Evolutionary conservation across 768 basidiomycete genomes (phyloP), one percentile per base, ranked within the genome.

Genomic region (Macrolepiota albuminosa): DNA sequence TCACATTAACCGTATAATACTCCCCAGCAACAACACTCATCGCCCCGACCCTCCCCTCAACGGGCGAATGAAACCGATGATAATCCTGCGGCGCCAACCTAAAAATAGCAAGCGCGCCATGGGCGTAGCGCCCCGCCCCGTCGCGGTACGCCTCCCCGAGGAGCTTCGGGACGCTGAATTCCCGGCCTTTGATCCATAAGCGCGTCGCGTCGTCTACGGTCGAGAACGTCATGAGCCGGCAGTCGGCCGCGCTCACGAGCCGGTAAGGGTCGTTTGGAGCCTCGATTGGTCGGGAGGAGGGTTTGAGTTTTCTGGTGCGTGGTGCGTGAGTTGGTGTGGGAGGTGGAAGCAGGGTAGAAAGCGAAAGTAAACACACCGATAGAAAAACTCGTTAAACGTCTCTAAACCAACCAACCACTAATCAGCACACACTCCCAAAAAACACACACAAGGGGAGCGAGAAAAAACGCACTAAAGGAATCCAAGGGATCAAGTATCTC

Each of bases 171-270:
- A 98, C 80, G 1, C 86, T 88, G 69, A 99, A 98, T 66, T 97
- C 95, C 46, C 94, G 86, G 3, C 96, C 96, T 69, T 98, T 98
- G 75, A 98, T 96, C 96, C 96, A 99, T 0, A 99, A 75, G 26
- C 81, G 78, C 2, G 94, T 97, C 1, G 96, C 96, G 58, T 93
- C 91, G 51, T 74, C 76, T 8, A 97, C 87, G 0, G 85, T 88
- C 71, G 91, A 87, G 72, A 98, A 99, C 1, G 88, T 85, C 88
- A 98, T 95, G 61, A 97, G 81, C n/a, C 96, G 88, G 69, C 92
- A 98, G 76, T 99, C 96, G 1, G 95, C 97, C n/a, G 85, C 86
- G 59, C 88, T 89, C 58, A 98, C 91, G 13, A 96, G 78, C 8
- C 88, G 85, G 51, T 78, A 82, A 0, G 92, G 87, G 69, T 99